Evolutionary conservation across 1,284 basidiomycete species (phyloP).

Genomic region (Hymenochaete sp.): DNA sequence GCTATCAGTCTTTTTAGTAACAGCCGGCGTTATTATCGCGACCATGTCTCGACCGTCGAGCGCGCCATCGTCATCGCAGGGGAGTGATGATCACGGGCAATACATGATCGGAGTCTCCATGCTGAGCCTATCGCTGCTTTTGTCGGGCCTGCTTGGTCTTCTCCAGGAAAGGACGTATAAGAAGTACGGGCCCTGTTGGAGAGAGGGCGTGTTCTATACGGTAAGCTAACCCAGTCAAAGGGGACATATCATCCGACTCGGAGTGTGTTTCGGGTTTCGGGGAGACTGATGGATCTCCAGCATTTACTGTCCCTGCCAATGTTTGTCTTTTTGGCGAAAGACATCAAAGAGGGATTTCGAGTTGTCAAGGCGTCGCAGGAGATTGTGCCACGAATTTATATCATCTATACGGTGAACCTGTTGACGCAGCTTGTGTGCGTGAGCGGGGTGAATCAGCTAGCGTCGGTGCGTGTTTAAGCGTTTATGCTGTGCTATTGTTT

Average conservation of each 20-base stretch:
- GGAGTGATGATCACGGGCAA: constrained; percentile 32
- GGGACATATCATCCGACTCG: too few species aligned
- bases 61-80: constrained; percentile 22
- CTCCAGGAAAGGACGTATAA: constrained; percentile 78
- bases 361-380: constrained; percentile 26
- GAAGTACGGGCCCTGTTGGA: constrained; percentile 70
- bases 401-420: constrained; percentile 60
- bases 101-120: constrained; percentile 68
- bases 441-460: constrained; percentile 77
- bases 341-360: constrained; percentile 49
- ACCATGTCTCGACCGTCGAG: constrained; percentile 56
- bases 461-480: constrained; percentile 48
- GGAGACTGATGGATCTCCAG: constrained; percentile 27
- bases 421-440: constrained; percentile 81
- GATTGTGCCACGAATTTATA: constrained; percentile 32
- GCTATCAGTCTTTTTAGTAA: constrained; percentile 66
- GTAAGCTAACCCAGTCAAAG: too few species aligned
- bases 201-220: constrained; percentile 81
- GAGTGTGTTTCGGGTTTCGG: too few species aligned
- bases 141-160: constrained; percentile 69
- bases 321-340: constrained; percentile 55
- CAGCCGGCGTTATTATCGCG: constrained; percentile 66
- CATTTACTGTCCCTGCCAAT: constrained; percentile 68
- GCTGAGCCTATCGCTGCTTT: constrained; percentile 61
- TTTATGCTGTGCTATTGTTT: background rate